Base-by-base conservation (phyloP, 164 flowering plant species). In the Santalum album region DNA sequence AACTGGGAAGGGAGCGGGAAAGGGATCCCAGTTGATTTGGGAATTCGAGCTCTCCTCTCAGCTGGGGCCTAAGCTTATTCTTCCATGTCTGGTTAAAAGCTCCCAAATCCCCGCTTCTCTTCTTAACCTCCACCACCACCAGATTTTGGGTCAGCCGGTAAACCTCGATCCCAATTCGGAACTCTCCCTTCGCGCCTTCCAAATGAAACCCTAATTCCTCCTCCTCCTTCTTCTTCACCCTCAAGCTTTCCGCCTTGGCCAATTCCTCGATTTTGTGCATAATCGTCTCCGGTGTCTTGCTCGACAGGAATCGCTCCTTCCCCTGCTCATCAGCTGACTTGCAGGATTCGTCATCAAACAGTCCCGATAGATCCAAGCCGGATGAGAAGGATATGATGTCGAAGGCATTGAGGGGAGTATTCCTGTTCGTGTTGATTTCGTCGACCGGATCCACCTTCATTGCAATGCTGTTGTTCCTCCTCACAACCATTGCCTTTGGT, bases 391-490 rank as follows among this genome's bases (percentile, higher is more conserved):
- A 75, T 20, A 79, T 79, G 35, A 88, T 57, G 42, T 86, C 82
- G 49, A 88, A 88, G 0, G 94, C 96, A 54, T 88, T 88, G 58
- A 84, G 20, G 27, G 22, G 50, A 25, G 62, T 63, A 14, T 9
- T 29, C 7, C 29, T 44, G 18, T 55, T 52, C 12, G n/a, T n/a
- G n/a, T n/a, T n/a, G n/a, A n/a, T n/a, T n/a, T n/a, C n/a, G n/a
- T n/a, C 17, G 42, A 15, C 16, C 42, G 7, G 14, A 1, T 38
- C n/a, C n/a, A n/a, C n/a, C n/a, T n/a, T n/a, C n/a, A n/a, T n/a
- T n/a, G n/a, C n/a, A n/a, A n/a, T n/a, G n/a, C n/a, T n/a, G n/a
- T n/a, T n/a, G n/a, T 1, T 36, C 50, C n/a, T 67, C 66, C 24
- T 38, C 42, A 29, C 9, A 29, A 26, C 64, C 51, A 55, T 56